These are phyloP conservation scores for Fraxinus latifolia DNA, from an alignment of 305 asterid species.

Conservation along the genomic window DNA sequence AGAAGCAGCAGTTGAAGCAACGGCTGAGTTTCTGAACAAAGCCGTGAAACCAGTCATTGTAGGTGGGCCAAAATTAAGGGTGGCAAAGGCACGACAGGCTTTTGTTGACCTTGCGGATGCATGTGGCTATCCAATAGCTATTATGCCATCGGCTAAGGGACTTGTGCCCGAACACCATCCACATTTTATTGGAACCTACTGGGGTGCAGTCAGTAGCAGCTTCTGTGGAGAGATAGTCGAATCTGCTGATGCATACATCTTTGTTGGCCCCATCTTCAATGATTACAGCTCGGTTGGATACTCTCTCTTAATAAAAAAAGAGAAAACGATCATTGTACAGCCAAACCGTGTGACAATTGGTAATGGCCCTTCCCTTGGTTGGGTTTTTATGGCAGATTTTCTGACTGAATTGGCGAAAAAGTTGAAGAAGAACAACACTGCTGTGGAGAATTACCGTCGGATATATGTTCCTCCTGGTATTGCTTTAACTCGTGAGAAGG, in stretches of 20 bases:
- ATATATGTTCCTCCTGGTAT: constrained; percentile 47
- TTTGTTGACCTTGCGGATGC: constrained; percentile 42
- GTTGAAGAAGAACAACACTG: constrained; percentile 43
- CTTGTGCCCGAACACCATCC: constrained; percentile 48
- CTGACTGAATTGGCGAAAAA: constrained; percentile 35
- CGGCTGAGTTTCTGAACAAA: constrained; percentile 56
- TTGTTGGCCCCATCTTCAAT: constrained; percentile 50
- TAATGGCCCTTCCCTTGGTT: constrained; percentile 48
- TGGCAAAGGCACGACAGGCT: constrained; percentile 31
- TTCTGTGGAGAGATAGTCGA: constrained; percentile 58
- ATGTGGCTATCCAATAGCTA: constrained; percentile 46
- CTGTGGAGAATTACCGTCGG: constrained; percentile 42
- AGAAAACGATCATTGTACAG: constrained; percentile 43
- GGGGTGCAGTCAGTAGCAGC: constrained; percentile 55
- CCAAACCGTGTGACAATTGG: constrained; percentile 51
- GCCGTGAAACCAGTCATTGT: constrained; percentile 49
- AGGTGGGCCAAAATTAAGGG: constrained; percentile 47
- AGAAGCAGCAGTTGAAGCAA: constrained; percentile 54
- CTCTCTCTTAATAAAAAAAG: constrained; percentile 46
- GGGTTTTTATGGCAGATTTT: constrained; percentile 49
- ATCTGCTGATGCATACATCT: constrained; percentile 50
- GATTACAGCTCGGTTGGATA: constrained; percentile 58
- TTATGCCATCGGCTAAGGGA: constrained; percentile 52
- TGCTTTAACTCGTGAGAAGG: constrained; percentile 29
- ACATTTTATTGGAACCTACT: constrained; percentile 48